Percentiles rank a stretch among this genome's conserved stretches.
phyloP scores from a whole-genome alignment of 345 rosid species.

The Eucalyptus victrix region DNA sequence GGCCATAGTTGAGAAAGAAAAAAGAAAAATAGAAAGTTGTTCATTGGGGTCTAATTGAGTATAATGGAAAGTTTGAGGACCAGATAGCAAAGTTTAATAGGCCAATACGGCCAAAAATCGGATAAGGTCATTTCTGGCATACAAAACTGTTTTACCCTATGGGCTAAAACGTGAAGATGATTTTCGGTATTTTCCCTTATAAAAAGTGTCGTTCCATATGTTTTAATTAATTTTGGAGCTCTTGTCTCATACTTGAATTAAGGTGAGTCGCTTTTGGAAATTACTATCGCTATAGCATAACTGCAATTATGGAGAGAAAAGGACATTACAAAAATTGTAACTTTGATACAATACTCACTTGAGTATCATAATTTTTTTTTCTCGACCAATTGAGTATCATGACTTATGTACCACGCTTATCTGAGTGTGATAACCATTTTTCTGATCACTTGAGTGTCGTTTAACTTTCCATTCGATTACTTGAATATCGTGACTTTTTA shows the following conservation, averaged over 20 bases:
- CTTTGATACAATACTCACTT: fast-evolving
- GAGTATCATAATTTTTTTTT: too few relatives aligned
- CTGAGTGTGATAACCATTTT: fast-evolving
- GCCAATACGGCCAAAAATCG: too few relatives aligned
- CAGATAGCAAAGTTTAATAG: too few relatives aligned
- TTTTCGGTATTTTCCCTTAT: too few relatives aligned
- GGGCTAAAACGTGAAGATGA: neutral
- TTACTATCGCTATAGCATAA: neutral
- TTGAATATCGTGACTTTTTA: fast-evolving
- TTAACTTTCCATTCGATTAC: fast-evolving
- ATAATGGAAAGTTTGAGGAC: too few relatives aligned
- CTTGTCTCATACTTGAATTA: neutral
- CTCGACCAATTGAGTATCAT: fast-evolving
- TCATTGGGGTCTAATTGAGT: too few relatives aligned
- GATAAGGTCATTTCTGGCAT: too few relatives aligned
- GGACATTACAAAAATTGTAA: fast-evolving
- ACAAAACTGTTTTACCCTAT: neutral
- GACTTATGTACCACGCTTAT: fast-evolving
- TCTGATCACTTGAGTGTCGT: too few relatives aligned
- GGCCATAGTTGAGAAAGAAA: neutral
- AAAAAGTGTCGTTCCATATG: too few relatives aligned
- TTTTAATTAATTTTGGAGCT: too few relatives aligned
- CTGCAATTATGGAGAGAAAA: neutral
- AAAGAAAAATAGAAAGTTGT: too few relatives aligned
- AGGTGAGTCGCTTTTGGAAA: neutral